Conservation (phyloP, 306 rosid genomes). For the Alnus rubra region DNA sequence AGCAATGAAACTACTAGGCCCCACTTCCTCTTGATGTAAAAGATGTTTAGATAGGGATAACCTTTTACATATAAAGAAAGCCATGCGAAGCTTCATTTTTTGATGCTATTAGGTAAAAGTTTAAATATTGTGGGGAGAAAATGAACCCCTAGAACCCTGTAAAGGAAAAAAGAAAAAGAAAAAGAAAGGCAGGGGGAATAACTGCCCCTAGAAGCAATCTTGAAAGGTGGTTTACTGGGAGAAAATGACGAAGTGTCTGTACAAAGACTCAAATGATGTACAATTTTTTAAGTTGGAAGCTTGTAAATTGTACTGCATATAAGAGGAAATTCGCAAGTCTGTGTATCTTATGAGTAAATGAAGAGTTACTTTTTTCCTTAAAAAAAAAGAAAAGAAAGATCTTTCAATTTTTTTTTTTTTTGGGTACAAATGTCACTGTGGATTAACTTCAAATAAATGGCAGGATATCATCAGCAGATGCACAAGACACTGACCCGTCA, state of each 20-base stretch:
- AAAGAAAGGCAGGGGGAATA: not conserved
- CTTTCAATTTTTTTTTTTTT: constrained; percentile 15
- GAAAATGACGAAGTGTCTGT: not conserved
- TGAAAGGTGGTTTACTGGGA: not conserved
- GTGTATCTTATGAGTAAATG: not conserved
- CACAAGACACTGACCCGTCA: constrained; percentile 72
- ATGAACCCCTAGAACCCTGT: not conserved
- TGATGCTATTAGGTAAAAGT: not conserved
- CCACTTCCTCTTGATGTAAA: not conserved
- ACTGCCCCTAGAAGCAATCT: not conserved
- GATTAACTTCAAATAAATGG: constrained; percentile 32
- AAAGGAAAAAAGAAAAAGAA: not conserved
- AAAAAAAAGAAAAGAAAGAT: not conserved
- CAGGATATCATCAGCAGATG: constrained; percentile 74
- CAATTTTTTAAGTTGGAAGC: constrained; percentile 3
- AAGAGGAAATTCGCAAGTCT: not conserved
- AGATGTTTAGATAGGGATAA: not conserved
- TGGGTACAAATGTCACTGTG: constrained; percentile 10
- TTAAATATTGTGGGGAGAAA: not conserved
- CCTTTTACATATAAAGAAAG: not conserved
- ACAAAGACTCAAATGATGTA: not conserved
- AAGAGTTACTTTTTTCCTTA: not conserved
- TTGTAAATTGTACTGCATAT: not conserved
- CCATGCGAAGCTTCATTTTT: not conserved
- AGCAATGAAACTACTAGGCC: not conserved